phyloP scores from a whole-genome alignment of 2,329 filamentous ascomycete genomes.

The Colletotrichum sp. region DNA sequence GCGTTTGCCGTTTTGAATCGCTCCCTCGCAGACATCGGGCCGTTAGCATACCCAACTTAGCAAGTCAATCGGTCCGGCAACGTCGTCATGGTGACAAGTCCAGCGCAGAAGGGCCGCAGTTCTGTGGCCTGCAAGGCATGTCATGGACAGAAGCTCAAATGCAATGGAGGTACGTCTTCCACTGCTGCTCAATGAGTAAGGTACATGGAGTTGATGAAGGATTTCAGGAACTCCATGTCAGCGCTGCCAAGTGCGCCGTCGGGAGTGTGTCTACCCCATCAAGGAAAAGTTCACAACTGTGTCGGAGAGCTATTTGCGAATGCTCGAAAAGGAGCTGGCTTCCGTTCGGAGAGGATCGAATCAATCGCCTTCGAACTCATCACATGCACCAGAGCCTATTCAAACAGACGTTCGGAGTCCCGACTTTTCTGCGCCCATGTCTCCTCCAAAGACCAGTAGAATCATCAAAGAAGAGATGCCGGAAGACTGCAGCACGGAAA shows the following conservation, averaged over 20 bases:
- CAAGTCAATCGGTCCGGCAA: neutral
- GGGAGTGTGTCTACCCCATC: constrained; percentile 18
- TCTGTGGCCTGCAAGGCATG: constrained; percentile 21
- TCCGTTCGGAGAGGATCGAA: neutral
- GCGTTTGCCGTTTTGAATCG: neutral
- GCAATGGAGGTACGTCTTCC: constrained; percentile 19
- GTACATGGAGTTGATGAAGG: neutral
- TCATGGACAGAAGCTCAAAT: constrained; percentile 24
- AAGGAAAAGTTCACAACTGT: constrained; percentile 15
- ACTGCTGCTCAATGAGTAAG: accelerated
- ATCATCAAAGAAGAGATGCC: neutral
- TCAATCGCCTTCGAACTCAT: neutral
- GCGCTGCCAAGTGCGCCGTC: neutral
- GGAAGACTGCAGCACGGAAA: constrained; percentile 21
- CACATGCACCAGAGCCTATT: too few relatives aligned
- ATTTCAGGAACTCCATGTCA: neutral
- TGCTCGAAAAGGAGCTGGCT: constrained; percentile 5
- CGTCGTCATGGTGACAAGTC: neutral
- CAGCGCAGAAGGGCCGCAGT: constrained; percentile 11
- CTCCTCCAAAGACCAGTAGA: neutral
- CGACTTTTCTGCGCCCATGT: neutral
- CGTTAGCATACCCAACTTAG: neutral
- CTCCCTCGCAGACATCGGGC: neutral
- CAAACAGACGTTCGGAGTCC: neutral
- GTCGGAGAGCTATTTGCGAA: constrained; percentile 20